These are phyloP conservation scores for Agaricus blazei DNA, from an alignment of 768 basidiomycete species.

Conservation along the genomic window DNA sequence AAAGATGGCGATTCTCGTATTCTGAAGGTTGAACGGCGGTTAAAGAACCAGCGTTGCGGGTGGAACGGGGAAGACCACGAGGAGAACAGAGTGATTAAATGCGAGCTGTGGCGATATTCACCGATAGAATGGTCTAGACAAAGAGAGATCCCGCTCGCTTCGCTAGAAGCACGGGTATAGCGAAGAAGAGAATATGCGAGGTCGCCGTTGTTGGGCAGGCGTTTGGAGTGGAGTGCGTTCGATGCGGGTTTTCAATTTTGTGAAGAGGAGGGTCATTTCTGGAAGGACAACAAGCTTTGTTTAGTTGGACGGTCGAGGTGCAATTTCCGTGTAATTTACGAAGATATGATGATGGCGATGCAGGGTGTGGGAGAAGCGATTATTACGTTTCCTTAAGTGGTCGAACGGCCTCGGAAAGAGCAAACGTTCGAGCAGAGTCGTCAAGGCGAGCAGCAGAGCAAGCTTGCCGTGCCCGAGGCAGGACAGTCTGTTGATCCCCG, in stretches of 20 bases:
- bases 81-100: not conserved
- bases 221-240: constrained; percentile 5
- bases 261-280: not conserved
- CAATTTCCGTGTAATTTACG: not conserved
- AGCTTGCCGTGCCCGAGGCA: constrained; percentile 6
- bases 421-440: not conserved
- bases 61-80: constrained; percentile 10
- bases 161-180: constrained; percentile 3
- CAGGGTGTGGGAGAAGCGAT: not conserved
- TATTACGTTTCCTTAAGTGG: constrained; percentile 1
- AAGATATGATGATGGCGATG: not conserved
- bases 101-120: not conserved
- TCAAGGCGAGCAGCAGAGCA: not conserved
- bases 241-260: constrained; percentile 8
- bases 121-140: not conserved
- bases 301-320: not conserved
- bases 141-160: constrained; percentile 5
- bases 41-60: constrained; percentile 6
- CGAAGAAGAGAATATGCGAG: constrained; percentile 2
- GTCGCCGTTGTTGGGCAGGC: constrained; percentile 2
- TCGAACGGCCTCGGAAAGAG: not conserved
- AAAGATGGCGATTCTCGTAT: constrained; percentile 4
- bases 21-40: not conserved
- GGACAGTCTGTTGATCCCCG: not conserved
- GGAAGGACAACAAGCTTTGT: not conserved